Conservation (phyloP, 2,329 filamentous ascomycete species). For the Rutstroemia sp. region DNA sequence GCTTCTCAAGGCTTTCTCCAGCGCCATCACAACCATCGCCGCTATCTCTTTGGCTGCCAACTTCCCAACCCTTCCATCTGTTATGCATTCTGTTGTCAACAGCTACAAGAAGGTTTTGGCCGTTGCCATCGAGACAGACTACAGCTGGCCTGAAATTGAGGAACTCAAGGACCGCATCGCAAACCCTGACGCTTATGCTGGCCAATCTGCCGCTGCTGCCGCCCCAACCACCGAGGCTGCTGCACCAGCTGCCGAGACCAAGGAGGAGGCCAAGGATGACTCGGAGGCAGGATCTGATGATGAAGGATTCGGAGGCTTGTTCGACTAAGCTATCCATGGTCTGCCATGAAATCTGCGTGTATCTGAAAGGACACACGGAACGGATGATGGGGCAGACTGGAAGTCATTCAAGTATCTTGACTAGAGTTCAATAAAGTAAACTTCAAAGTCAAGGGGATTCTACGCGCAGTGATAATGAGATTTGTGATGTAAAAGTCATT, state of each 20-base stretch:
- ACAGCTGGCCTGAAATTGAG: constrained; percentile 91
- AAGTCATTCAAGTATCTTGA: constrained; percentile 19
- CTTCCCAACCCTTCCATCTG: constrained; percentile 93
- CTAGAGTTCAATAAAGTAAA: constrained; percentile 20
- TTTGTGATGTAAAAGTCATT: constrained; percentile 8
- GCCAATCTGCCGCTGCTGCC: constrained; percentile 45
- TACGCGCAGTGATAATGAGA: constrained; percentile 7
- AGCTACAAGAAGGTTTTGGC: constrained; percentile 94
- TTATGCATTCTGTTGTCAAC: constrained; percentile 96
- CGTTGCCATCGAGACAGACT: constrained; percentile 83
- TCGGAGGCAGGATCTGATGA: constrained; percentile 60
- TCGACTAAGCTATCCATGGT: constrained; percentile 44
- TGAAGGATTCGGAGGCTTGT: constrained; percentile 69
- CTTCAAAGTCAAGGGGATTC: constrained; percentile 12
- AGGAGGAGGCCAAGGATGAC: constrained; percentile 57
- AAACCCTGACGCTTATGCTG: constrained; percentile 96
- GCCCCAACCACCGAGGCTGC: constrained; percentile 39
- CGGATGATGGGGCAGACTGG: constrained; percentile 21
- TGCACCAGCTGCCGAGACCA: constrained; percentile 36
- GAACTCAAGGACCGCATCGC: constrained; percentile 99
- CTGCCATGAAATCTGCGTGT: constrained; percentile 18
- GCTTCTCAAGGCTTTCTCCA: constrained; percentile 75
- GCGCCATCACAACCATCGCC: constrained; percentile 80
- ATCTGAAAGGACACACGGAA: constrained; percentile 12
- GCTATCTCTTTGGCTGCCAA: constrained; percentile 84